Evolutionary conservation across 257 asterid genomes (phyloP), one percentile per base, ranked within the genome.

Genomic region (Gentiana macrophylla): DNA sequence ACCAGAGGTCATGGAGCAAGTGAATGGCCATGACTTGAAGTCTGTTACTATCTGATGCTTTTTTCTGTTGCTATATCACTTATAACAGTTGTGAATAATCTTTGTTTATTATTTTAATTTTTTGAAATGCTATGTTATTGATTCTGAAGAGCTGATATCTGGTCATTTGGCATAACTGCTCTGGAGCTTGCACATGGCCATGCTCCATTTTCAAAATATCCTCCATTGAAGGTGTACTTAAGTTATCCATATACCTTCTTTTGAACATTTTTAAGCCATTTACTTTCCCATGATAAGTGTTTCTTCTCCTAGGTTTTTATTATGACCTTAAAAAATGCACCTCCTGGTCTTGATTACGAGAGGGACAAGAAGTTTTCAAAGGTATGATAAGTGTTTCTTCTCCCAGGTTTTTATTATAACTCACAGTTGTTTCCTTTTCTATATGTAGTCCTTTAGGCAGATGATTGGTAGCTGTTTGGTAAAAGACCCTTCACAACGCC

Each of bases 91-190:
- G n/a, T 35, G 49, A 48, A 36, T 54, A 12, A 32, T 13, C 15
- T 8, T n/a, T 60, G 34, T 8, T 60, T 53, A 37, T 12, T 60
- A 44, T 12, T 59, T 66, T 59, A 24, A 24, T 24, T 24, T n/a
- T 24, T 24, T 24, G 24, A 24, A 24, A 24, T 24, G 24, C 24
- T 24, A 24, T 24, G 24, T 24, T 24, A 24, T 24, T 24, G 24
- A 24, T 24, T 24, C 60, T 60, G 66, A 60, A 92, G 99, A 76
- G 97, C 97, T 73, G 99, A 88, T 67, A 83, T 92, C 71, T 92
- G 99, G 99, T 92, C 99, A 63, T 92, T 92, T 71, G 99, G 99
- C 61, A 92, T 92, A 74, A 92, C 99, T 71, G 97, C 94, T 51
- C 75, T 92, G 82, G 99, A 92, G 85, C 95, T 92, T 62, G 99